phyloP scores from a whole-genome alignment of 2,329 filamentous ascomycete species.

The Cladosporium sp. region DNA sequence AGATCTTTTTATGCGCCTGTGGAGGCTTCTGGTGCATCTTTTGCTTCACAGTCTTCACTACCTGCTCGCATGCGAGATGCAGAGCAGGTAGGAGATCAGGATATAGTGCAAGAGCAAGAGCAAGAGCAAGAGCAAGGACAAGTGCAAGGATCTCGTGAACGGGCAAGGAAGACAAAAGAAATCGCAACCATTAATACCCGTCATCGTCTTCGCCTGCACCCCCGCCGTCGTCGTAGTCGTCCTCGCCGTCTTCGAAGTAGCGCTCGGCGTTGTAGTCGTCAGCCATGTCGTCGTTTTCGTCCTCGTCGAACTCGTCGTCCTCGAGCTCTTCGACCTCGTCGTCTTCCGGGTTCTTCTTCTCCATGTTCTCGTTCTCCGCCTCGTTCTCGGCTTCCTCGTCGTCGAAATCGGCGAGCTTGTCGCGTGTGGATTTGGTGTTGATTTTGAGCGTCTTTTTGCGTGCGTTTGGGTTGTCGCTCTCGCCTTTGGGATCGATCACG shows the following conservation, averaged over 20 bases:
- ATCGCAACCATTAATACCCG: slow-evolving; percentile 5
- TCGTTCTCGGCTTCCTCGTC: slow-evolving; percentile 11
- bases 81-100: too few relatives aligned
- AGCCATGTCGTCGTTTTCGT: slow-evolving; percentile 12
- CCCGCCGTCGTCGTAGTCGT: slow-evolving; percentile 11
- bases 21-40: too few relatives aligned
- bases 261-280: slow-evolving; percentile 13
- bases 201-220: slow-evolving; percentile 10
- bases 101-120: too few relatives aligned
- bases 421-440: slow-evolving; percentile 8
- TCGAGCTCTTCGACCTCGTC: slow-evolving; percentile 14
- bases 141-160: too few relatives aligned
- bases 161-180: too few relatives aligned
- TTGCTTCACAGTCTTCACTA: too few relatives aligned
- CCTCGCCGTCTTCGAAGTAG: slow-evolving; percentile 12
- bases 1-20: too few relatives aligned
- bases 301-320: slow-evolving; percentile 13
- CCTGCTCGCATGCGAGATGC: too few relatives aligned
- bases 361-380: slow-evolving; percentile 10
- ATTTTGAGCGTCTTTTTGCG: slow-evolving; percentile 6
- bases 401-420: slow-evolving; percentile 11
- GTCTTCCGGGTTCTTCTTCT: slow-evolving; percentile 11
- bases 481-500: slow-evolving; percentile 6
- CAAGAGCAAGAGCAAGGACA: too few relatives aligned
- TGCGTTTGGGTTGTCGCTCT: neutral